Evolutionary conservation across 305 asterid species (phyloP).

Genomic region (Fraxinus ornus): DNA sequence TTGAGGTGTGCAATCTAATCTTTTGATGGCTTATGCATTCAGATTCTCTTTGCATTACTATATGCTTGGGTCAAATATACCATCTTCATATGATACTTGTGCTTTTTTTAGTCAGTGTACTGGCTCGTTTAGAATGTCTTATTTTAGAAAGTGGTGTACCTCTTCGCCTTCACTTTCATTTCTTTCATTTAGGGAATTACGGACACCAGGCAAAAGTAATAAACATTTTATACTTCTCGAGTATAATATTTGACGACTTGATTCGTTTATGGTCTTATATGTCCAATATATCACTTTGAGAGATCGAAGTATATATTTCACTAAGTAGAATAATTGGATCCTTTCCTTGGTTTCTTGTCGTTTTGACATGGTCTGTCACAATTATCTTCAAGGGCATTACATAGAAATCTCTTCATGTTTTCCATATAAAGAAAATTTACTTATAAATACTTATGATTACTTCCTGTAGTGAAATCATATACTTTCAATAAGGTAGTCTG

Average conservation of each 20-base stretch:
- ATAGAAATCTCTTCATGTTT: not conserved
- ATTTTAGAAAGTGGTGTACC: conserved; percentile 2
- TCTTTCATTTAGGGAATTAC: not conserved
- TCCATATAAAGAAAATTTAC: not conserved
- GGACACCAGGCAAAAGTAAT: not conserved
- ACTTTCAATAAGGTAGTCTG: not conserved
- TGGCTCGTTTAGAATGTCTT: not conserved
- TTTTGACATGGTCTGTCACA: not conserved
- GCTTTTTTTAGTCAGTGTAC: not conserved
- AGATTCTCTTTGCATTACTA: not conserved
- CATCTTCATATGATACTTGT: not conserved
- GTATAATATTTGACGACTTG: not conserved
- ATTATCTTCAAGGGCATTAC: not conserved
- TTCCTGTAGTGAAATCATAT: not conserved
- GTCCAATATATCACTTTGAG: not conserved
- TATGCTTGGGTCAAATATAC: not conserved
- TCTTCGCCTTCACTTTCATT: not conserved
- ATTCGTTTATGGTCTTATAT: not conserved
- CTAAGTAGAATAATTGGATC: not conserved
- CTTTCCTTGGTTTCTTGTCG: not conserved
- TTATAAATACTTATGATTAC: not conserved
- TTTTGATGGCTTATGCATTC: conserved; percentile 12
- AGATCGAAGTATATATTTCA: not conserved
- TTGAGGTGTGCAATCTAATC: conserved; percentile 57
- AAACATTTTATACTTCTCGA: not conserved